phyloP scores from a whole-genome alignment of 2,329 filamentous ascomycete genomes.

The Fusarium torulosum region DNA sequence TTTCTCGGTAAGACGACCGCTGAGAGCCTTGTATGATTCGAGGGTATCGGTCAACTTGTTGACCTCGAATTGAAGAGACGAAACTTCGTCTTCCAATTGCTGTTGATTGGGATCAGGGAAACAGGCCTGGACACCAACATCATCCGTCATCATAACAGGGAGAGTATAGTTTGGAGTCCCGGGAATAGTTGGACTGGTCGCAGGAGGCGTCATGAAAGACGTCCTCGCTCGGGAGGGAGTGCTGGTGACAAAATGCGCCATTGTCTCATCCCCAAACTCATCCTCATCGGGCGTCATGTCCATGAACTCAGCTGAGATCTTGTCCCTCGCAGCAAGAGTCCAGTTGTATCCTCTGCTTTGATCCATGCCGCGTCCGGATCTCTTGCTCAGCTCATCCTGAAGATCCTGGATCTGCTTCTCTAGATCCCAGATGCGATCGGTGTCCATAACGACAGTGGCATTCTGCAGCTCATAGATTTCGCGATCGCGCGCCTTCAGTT shows the following conservation, averaged over 20 bases:
- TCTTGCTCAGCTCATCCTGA: slow-evolving; percentile 50
- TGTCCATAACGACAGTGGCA: slow-evolving; percentile 63
- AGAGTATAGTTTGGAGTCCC: slow-evolving; percentile 55
- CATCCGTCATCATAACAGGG: slow-evolving; percentile 23
- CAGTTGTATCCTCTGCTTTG: slow-evolving; percentile 59
- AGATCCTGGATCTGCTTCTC: slow-evolving; percentile 57
- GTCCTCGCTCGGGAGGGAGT: slow-evolving; percentile 60
- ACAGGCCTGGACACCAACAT: slow-evolving; percentile 30
- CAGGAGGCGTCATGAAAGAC: slow-evolving; percentile 69
- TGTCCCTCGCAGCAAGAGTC: slow-evolving; percentile 64
- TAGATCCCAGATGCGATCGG: slow-evolving; percentile 58
- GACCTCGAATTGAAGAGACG: slow-evolving; percentile 62
- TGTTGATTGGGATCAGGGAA: slow-evolving; percentile 59
- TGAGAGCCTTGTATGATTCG: slow-evolving; percentile 60
- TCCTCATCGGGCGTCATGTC: slow-evolving; percentile 55
- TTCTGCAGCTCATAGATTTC: slow-evolving; percentile 67
- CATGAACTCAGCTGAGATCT: slow-evolving; percentile 60
- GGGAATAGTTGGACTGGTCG: slow-evolving; percentile 61
- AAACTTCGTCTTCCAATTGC: slow-evolving; percentile 61
- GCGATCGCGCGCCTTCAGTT: slow-evolving; percentile 63
- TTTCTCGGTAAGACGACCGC: slow-evolving; percentile 54
- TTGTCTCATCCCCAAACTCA: slow-evolving; percentile 63
- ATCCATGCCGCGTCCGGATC: slow-evolving; percentile 34
- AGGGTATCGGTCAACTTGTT: slow-evolving; percentile 62
- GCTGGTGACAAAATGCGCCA: slow-evolving; percentile 64